Evolutionary conservation across 2,329 filamentous ascomycete species (phyloP), one percentile per base, ranked within the genome.

Genomic region (Diplodia sapinea): DNA sequence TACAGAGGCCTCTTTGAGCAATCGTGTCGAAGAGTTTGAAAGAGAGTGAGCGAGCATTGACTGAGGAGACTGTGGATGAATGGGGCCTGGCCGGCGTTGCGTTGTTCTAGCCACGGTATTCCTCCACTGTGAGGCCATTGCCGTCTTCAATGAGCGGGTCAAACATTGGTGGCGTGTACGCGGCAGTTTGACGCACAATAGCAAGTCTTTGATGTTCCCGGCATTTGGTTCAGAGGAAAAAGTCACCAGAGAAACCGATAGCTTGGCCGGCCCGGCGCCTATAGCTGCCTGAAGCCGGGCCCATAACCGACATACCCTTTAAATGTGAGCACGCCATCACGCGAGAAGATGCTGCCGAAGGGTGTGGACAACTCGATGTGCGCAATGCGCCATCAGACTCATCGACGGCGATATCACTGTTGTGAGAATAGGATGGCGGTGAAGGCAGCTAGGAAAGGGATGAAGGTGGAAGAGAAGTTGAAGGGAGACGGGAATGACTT

Each of bases 401-500:
- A n/a, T 59, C 15, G 56, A n/a, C 36, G 36, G 56, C 38, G 23
- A n/a, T 29, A 43, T 47, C 13, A 23, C 56, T 59, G 23, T 47
- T 29, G 17, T 36, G 23, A 17, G 57, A 4, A 33, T 36, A 5
- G 17, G 26, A 3, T 2, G n/a, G 9, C 31, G 38, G 57, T n/a
- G 40, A 13, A 17, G 40, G 47, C 20, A 11, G 13, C 23, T 11
- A n/a, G 15, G 47, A 59, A 59, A 29, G 57, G 40, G 40, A 49
- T 43, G 26, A 4, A 33, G 26, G 8, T 6, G 13, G 23, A 31
- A 33, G 56, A 47, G 56, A 61, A 49, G 57, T 62, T 62, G 43
- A 20, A 62, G 57, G 57, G 40, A 29, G 23, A 59, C 23, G 55
- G 20, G 55, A 29, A 29, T 36, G 55, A 47, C 11, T n/a, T 49